Evolutionary conservation across 257 asterid genomes (phyloP).

Genomic region (Scutellaria minor): DNA sequence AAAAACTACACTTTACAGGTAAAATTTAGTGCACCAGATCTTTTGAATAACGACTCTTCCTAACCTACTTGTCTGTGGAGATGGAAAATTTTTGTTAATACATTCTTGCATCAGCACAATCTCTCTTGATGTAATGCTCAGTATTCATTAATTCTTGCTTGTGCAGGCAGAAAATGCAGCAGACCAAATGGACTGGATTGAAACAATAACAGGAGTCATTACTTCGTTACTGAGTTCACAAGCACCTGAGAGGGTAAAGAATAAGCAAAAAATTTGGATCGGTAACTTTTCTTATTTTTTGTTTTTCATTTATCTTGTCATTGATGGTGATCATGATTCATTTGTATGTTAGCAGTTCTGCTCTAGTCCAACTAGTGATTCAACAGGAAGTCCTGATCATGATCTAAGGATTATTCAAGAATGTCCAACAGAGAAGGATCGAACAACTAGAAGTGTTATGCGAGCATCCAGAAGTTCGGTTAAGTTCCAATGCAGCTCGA

Average conservation of each 20-base stretch:
- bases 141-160: conserved; percentile 32
- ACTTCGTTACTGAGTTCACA: conserved; percentile 76
- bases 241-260: conserved; percentile 69
- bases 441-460: conserved; percentile 52
- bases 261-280: conserved; percentile 20
- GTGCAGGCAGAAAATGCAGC: conserved; percentile 78
- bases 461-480: conserved; percentile 67
- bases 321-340: conserved; percentile 31
- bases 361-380: conserved; percentile 65
- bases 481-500: conserved; percentile 48
- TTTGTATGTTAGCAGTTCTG: conserved; percentile 52
- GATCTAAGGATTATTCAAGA: conserved; percentile 49
- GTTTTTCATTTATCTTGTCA: conserved; percentile 17
- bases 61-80: conserved; percentile 20
- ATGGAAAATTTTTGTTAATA: not conserved
- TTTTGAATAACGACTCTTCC: conserved; percentile 10
- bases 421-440: conserved; percentile 52
- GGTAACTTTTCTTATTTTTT: not conserved
- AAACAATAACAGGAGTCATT: conserved; percentile 84
- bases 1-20: conserved; percentile 91
- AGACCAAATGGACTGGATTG: conserved; percentile 90
- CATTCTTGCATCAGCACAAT: conserved; percentile 6
- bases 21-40: conserved; percentile 23
- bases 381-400: conserved; percentile 57
- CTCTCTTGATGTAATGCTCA: conserved; percentile 15